Conservation (phyloP, 2,329 filamentous ascomycete species). For the Fusarium fracticaudum region DNA sequence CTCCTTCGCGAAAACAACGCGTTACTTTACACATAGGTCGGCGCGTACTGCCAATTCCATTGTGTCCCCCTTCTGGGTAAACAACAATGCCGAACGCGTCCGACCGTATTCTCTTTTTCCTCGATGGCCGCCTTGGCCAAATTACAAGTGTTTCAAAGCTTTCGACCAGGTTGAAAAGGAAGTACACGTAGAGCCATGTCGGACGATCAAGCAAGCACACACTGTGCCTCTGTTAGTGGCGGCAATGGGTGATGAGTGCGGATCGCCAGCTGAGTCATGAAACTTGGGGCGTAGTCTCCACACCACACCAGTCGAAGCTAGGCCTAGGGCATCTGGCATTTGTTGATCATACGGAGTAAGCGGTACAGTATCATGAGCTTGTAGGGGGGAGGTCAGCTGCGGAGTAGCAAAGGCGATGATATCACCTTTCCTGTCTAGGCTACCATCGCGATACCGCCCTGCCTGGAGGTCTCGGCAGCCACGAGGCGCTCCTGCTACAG, state of each 20-base stretch:
- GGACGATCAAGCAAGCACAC: neutral
- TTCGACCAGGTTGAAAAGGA: neutral
- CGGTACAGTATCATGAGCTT: neutral
- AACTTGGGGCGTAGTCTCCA: neutral
- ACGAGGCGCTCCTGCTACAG: neutral
- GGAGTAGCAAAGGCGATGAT: neutral
- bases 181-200: neutral
- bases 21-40: neutral
- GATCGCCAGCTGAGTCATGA: neutral
- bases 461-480: neutral
- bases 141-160: neutral
- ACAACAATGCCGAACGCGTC: neutral
- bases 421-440: neutral
- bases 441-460: neutral
- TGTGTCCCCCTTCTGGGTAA: neutral
- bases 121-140: neutral
- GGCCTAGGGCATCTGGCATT: neutral
- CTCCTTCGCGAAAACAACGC: neutral
- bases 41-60: neutral
- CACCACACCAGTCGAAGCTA: neutral
- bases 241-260: neutral
- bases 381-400: neutral
- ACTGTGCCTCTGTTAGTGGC: neutral
- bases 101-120: no score
- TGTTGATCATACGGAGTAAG: neutral